These are phyloP conservation scores for Phyllosticta citribraziliensis DNA, from an alignment of 2,329 filamentous ascomycete genomes.

Conservation along the genomic window DNA sequence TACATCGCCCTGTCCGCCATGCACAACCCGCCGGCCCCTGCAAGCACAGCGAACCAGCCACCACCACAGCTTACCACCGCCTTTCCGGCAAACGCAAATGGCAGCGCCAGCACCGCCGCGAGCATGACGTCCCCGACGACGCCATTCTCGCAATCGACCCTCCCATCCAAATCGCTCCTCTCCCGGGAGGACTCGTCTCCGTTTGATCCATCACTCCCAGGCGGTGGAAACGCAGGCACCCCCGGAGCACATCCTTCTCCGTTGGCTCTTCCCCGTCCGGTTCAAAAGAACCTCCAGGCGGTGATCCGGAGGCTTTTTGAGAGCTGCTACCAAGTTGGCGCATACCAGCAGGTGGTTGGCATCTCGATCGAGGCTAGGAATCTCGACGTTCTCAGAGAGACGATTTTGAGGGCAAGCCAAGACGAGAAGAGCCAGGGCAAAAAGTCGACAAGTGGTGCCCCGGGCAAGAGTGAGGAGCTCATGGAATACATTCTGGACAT, in stretches of 20 bases:
- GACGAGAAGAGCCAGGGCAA: conserved; percentile 64
- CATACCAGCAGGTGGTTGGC: conserved; percentile 91
- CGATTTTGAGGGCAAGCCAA: conserved; percentile 81
- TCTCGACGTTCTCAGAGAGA: conserved; percentile 72
- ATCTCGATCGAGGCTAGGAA: conserved; percentile 94
- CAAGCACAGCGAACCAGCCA: conserved; percentile 38
- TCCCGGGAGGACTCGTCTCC: conserved; percentile 64
- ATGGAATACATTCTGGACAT: conserved; percentile 96
- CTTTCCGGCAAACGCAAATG: conserved; percentile 59
- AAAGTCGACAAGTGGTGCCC: conserved; percentile 41
- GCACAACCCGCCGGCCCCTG: conserved; percentile 42
- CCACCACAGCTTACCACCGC: conserved; percentile 68
- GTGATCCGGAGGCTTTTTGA: conserved; percentile 88
- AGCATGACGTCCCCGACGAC: conserved; percentile 77
- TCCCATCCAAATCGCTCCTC: conserved; percentile 91
- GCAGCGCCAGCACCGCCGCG: conserved; percentile 55
- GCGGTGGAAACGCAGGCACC: conserved; percentile 46
- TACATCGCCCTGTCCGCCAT: conserved; percentile 75
- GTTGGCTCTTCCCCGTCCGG: conserved; percentile 61
- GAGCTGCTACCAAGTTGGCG: conserved; percentile 72
- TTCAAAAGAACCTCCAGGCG: conserved; percentile 68
- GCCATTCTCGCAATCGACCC: conserved; percentile 85
- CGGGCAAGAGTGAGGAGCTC: conserved; percentile 70
- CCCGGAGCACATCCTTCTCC: conserved; percentile 45
- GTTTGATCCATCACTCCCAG: conserved; percentile 47